Percentiles rank a stretch among this genome's conserved stretches.
Evolutionary conservation across 495 filamentous ascomycete species (phyloP).

Genomic region (Oleoguttula mirabilis): DNA sequence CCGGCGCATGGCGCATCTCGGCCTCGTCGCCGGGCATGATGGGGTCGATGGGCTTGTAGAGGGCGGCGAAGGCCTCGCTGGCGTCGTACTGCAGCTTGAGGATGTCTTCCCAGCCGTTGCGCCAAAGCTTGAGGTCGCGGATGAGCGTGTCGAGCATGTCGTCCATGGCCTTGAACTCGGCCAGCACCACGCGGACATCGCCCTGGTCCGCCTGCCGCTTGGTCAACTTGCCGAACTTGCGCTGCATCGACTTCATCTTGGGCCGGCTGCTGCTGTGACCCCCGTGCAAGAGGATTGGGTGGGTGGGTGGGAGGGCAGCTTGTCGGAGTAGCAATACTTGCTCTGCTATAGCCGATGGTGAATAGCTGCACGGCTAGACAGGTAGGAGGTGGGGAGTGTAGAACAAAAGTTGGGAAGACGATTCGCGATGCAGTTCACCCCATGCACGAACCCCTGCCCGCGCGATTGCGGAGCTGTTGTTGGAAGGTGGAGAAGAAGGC

Average conservation of each 20-base stretch:
- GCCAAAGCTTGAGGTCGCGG: constrained; percentile 69
- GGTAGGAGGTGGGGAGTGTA: too few species aligned
- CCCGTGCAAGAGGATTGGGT: too few species aligned
- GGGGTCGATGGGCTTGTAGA: constrained; percentile 65
- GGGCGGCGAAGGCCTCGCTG: constrained; percentile 56
- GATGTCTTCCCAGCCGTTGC: constrained; percentile 72
- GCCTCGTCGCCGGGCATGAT: not conserved
- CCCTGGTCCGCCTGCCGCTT: constrained; percentile 63
- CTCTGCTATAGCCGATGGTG: too few species aligned
- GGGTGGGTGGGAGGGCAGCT: too few species aligned
- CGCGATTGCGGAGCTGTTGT: too few species aligned
- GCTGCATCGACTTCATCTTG: constrained; percentile 70
- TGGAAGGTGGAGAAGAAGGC: too few species aligned
- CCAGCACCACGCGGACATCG: constrained; percentile 62
- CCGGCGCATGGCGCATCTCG: constrained; percentile 24
- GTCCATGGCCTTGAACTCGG: constrained; percentile 77
- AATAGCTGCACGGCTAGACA: too few species aligned
- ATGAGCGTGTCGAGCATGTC: constrained; percentile 72
- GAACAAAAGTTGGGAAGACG: too few species aligned
- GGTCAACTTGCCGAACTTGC: constrained; percentile 61
- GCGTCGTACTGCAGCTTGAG: constrained; percentile 58
- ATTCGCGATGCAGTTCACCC: too few species aligned
- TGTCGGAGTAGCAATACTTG: too few species aligned
- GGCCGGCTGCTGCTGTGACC: too few species aligned
- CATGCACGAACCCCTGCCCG: too few species aligned